These are phyloP conservation scores for Trypanosoma platydactyli DNA, from an alignment of 208 protist species.

Conservation along the genomic window DNA sequence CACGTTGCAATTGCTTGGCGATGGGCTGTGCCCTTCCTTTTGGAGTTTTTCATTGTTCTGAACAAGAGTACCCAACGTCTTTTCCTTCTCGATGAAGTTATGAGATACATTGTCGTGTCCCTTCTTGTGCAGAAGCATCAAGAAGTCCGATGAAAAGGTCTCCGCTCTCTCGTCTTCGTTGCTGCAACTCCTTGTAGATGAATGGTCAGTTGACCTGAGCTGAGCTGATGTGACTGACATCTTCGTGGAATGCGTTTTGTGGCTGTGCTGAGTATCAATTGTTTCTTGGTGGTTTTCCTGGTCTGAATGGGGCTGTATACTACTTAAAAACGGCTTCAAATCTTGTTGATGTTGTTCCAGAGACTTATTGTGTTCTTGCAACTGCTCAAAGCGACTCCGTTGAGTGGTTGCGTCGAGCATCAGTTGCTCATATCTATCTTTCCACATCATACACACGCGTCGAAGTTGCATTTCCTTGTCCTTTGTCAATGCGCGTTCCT, in stretches of 20 bases:
- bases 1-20: background rate
- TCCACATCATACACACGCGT: conserved; percentile 22
- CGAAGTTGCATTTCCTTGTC: conserved; percentile 23
- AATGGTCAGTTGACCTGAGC: background rate
- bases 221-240: background rate
- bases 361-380: background rate
- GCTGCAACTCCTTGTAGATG: no score
- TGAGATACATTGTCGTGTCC: background rate
- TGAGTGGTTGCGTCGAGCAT: background rate
- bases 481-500: conserved; percentile 25
- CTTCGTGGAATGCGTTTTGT: background rate
- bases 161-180: no score
- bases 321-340: conserved; percentile 8
- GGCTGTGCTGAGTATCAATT: background rate
- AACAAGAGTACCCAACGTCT: background rate
- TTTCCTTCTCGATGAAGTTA: background rate
- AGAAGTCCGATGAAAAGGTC: background rate
- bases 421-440: conserved; percentile 20
- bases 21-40: background rate
- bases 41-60: background rate
- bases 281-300: background rate
- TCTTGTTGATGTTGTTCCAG: conserved; percentile 9
- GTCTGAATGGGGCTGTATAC: background rate
- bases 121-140: background rate
- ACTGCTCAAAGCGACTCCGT: background rate